phyloP scores from a whole-genome alignment of 202 grass and related monocot species.

The Panicum hallii region DNA sequence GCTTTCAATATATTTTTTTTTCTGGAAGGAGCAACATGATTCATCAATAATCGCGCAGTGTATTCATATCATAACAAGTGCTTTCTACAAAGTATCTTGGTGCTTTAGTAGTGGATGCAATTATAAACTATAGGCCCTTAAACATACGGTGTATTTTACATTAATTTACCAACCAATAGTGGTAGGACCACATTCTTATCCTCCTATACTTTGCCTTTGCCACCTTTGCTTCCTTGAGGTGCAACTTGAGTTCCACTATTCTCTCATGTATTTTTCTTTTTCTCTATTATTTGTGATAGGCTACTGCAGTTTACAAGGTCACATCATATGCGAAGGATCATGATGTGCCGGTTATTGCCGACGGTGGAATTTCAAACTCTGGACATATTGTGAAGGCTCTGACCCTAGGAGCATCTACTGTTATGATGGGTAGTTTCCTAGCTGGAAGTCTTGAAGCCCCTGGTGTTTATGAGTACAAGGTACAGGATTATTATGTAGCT shows the following conservation, averaged over 20 bases:
- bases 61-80: background rate
- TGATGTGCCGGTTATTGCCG: conserved; percentile 79
- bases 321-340: conserved; percentile 90
- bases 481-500: conserved; percentile 8
- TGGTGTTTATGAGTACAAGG: conserved; percentile 76
- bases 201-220: background rate
- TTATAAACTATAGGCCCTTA: background rate
- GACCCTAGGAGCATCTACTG: conserved; percentile 73
- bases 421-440: conserved; percentile 96
- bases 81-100: background rate
- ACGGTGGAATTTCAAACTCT: conserved; percentile 94
- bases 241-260: background rate
- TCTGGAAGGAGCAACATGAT: background rate
- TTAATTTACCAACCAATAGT: background rate
- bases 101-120: background rate
- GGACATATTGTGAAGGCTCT: conserved; percentile 96
- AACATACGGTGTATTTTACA: background rate
- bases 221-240: background rate
- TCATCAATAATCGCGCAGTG: background rate
- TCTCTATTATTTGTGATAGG: conserved; percentile 43
- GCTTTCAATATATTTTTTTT: background rate
- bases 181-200: background rate
- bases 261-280: background rate
- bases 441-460: conserved; percentile 91
- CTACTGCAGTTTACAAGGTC: conserved; percentile 89